These are phyloP conservation scores for Ascobolus immersus DNA, from an alignment of 495 filamentous ascomycete species.

Conservation along the genomic window DNA sequence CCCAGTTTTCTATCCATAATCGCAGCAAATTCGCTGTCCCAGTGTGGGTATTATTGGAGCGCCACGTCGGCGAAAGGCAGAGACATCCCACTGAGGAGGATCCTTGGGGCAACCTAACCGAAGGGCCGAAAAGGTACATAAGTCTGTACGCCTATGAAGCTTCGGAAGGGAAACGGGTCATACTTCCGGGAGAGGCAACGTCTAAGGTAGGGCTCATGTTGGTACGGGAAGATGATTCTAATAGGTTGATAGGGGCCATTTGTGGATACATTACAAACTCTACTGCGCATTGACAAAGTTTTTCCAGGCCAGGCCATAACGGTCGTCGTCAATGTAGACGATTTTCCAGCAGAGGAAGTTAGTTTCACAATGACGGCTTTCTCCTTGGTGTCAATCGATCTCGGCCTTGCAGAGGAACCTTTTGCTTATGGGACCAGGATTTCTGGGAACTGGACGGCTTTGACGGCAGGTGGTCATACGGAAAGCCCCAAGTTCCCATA, in stretches of 20 bases:
- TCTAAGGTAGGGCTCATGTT: not conserved
- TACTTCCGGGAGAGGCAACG: slow-evolving; percentile 21
- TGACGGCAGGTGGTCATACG: slow-evolving; percentile 64
- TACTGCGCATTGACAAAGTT: slow-evolving; percentile 44
- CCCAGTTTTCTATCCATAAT: slow-evolving; percentile 50
- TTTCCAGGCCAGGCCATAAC: slow-evolving; percentile 37
- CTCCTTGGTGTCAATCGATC: slow-evolving; percentile 30
- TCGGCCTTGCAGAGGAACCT: slow-evolving; percentile 33
- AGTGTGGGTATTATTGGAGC: slow-evolving; percentile 63
- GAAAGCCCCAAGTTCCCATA: slow-evolving; percentile 43
- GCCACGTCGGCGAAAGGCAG: slow-evolving; percentile 37
- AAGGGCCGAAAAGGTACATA: slow-evolving; percentile 39
- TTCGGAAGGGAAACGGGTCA: slow-evolving; percentile 40
- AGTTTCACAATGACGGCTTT: slow-evolving; percentile 69
- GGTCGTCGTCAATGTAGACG: slow-evolving; percentile 41
- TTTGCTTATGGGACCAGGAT: slow-evolving; percentile 30
- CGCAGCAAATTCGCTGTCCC: slow-evolving; percentile 23
- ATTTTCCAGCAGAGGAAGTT: slow-evolving; percentile 27
- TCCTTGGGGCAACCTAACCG: too few relatives aligned
- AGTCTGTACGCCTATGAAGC: slow-evolving; percentile 56
- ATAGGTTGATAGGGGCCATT: slow-evolving; percentile 29
- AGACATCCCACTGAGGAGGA: too few relatives aligned
- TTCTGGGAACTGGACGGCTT: slow-evolving; percentile 41
- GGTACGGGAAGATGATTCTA: not conserved
- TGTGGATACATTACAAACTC: slow-evolving; percentile 79